A percentile compares a stretch with the other conserved stretches of the same genome.
These are phyloP conservation scores for Pestalotiopsis sp. DNA, from an alignment of 2,329 filamentous ascomycete genomes.

Conservation along the genomic window DNA sequence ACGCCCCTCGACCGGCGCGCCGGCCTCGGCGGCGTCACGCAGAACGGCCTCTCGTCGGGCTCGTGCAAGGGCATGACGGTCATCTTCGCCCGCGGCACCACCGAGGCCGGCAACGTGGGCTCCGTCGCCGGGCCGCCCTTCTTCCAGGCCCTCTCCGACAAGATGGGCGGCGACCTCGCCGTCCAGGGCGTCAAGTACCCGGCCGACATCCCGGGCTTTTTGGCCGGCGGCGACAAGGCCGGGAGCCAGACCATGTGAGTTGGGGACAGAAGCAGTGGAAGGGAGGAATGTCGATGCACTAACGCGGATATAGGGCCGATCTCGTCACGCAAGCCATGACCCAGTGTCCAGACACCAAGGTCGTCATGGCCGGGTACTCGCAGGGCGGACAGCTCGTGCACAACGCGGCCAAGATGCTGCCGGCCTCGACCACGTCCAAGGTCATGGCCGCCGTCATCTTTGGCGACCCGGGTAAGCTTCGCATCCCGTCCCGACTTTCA, in stretches of 20 bases:
- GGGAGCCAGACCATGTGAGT: conserved; percentile 44
- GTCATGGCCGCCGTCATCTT: conserved; percentile 26
- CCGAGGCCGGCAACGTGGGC: conserved; percentile 55
- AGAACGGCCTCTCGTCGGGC: conserved; percentile 11
- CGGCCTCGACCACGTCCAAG: conserved; percentile 34
- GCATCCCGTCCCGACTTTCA: background rate
- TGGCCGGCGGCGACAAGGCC: conserved; percentile 44
- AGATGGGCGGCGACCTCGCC: conserved; percentile 45
- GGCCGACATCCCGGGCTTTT: conserved; percentile 46
- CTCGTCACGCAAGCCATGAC: conserved; percentile 34
- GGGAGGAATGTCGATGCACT: conserved; percentile 17
- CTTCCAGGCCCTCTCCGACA: conserved; percentile 43
- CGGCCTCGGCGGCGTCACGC: conserved; percentile 5
- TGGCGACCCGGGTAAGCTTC: conserved; percentile 4
- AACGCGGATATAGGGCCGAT: conserved; percentile 10
- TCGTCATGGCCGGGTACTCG: conserved; percentile 51
- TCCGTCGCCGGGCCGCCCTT: conserved; percentile 51
- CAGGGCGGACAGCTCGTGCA: conserved; percentile 43
- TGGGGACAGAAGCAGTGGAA: background rate
- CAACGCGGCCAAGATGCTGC: conserved; percentile 40
- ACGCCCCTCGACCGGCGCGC: conserved; percentile 13
- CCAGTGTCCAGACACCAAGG: conserved; percentile 45
- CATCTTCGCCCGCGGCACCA: conserved; percentile 60
- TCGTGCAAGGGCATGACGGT: conserved; percentile 50
- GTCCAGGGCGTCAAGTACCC: conserved; percentile 59